phyloP scores from a whole-genome alignment of 148 eudicot species.

The Rhododendron vialii region DNA sequence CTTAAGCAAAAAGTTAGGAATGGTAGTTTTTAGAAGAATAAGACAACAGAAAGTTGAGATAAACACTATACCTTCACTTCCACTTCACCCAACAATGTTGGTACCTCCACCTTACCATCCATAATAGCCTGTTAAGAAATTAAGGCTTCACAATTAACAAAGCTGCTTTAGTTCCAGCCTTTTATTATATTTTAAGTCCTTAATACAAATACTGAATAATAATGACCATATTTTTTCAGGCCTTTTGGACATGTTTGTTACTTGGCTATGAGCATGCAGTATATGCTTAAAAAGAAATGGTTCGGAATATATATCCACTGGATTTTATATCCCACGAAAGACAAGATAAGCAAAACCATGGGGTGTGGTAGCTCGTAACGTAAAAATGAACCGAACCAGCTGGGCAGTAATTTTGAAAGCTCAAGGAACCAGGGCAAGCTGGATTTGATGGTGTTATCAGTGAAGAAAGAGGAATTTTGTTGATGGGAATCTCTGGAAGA shows the following conservation, averaged over 20 bases:
- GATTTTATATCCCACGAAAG: background rate
- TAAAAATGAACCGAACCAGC: background rate
- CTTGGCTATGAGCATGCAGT: background rate
- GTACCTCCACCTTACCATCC: conserved; percentile 88
- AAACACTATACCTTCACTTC: conserved; percentile 57
- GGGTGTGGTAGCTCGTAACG: background rate
- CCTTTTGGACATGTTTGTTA: background rate
- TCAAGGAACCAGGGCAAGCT: background rate
- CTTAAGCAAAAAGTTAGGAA: background rate
- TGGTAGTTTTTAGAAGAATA: background rate
- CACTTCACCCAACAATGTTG: conserved; percentile 59
- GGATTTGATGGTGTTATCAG: background rate
- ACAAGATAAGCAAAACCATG: background rate
- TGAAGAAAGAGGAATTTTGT: background rate
- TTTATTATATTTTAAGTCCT: background rate
- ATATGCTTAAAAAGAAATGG: background rate
- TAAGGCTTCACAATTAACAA: conserved; percentile 11
- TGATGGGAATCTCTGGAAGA: too few species aligned
- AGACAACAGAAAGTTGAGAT: background rate
- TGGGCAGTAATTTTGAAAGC: background rate
- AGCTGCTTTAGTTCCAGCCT: background rate
- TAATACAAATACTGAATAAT: background rate
- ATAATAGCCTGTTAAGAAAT: conserved; percentile 67
- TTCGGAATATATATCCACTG: background rate
- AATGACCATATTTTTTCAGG: background rate